Evolutionary conservation across 2,329 filamentous ascomycete species (phyloP).

Genomic region (Acrodontium crateriforme): DNA sequence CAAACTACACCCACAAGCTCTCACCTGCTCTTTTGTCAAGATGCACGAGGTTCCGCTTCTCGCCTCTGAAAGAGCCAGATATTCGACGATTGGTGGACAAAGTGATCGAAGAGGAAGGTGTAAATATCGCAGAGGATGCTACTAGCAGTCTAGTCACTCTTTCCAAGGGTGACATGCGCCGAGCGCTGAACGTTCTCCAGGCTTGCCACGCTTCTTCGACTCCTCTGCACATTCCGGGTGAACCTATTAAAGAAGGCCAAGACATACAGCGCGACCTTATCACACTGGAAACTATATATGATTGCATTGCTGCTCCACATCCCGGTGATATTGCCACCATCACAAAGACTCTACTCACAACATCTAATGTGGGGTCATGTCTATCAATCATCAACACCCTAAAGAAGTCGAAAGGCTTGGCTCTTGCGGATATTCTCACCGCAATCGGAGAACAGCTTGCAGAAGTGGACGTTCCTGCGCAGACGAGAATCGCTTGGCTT

Average conservation of each 20-base stretch:
- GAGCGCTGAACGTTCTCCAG: conserved; percentile 88
- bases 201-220: conserved; percentile 89
- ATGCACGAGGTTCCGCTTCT: conserved; percentile 91
- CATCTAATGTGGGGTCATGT: conserved; percentile 77
- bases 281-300: conserved; percentile 85
- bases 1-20: conserved; percentile 97
- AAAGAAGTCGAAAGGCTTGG: conserved; percentile 73
- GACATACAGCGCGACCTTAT: conserved; percentile 68
- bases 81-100: conserved; percentile 76
- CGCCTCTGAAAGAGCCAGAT: conserved; percentile 76
- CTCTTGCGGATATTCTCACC: conserved; percentile 86
- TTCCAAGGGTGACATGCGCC: conserved; percentile 91
- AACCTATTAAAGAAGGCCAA: conserved; percentile 34
- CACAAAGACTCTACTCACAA: conserved; percentile 66
- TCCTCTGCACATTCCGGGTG: conserved; percentile 37
- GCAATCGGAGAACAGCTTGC: conserved; percentile 69
- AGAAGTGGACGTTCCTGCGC: conserved; percentile 68
- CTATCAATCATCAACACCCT: conserved; percentile 76
- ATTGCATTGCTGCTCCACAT: conserved; percentile 90
- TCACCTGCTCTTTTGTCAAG: conserved; percentile 82
- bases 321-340: conserved; percentile 80
- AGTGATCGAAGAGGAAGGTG: conserved; percentile 74
- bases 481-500: conserved; percentile 83
- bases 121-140: conserved; percentile 71
- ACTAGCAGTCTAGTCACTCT: conserved; percentile 71